These are phyloP conservation scores for Lippia alba DNA, from an alignment of 305 asterid species.

Conservation along the genomic window DNA sequence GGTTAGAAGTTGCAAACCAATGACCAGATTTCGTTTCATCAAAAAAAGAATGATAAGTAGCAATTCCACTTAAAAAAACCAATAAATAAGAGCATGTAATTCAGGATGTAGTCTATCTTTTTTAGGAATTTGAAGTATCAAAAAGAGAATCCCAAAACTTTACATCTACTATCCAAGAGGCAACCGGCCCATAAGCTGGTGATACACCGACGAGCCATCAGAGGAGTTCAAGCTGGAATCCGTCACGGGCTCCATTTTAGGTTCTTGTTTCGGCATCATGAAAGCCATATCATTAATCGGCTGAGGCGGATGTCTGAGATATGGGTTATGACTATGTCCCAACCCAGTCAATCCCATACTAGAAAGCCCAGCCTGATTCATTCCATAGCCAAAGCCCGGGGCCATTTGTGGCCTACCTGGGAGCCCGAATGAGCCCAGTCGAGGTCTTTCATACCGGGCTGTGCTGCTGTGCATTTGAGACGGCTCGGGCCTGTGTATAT, in stretches of 20 bases:
- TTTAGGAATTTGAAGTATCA: constrained; percentile 12
- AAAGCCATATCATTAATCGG: constrained; percentile 47
- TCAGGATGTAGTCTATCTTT: constrained; percentile 16
- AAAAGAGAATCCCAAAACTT: constrained; percentile 32
- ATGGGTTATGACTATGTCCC: constrained; percentile 43
- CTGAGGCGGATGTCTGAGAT: constrained; percentile 48
- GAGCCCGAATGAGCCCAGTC: constrained; percentile 44
- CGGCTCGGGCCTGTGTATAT: constrained; percentile 58
- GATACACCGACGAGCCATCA: constrained; percentile 54
- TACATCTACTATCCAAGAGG: constrained; percentile 74
- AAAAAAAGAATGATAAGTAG: constrained; percentile 21
- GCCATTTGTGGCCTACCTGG: constrained; percentile 53
- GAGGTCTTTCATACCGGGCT: constrained; percentile 50
- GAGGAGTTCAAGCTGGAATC: constrained; percentile 49
- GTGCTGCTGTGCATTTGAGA: constrained; percentile 50
- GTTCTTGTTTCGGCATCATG: constrained; percentile 62
- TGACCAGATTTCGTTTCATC: constrained; percentile 7
- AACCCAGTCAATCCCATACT: constrained; percentile 44
- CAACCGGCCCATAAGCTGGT: constrained; percentile 67
- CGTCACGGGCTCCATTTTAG: constrained; percentile 53
- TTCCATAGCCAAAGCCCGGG: constrained; percentile 51
- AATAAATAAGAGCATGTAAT: constrained; percentile 18
- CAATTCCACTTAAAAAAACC: constrained; percentile 15
- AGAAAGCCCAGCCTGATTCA: constrained; percentile 50
- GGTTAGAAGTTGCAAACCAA: not conserved